These are phyloP conservation scores for Cardamine chenopodiifolia DNA, from an alignment of 345 rosid genomes.

Conservation along the genomic window DNA sequence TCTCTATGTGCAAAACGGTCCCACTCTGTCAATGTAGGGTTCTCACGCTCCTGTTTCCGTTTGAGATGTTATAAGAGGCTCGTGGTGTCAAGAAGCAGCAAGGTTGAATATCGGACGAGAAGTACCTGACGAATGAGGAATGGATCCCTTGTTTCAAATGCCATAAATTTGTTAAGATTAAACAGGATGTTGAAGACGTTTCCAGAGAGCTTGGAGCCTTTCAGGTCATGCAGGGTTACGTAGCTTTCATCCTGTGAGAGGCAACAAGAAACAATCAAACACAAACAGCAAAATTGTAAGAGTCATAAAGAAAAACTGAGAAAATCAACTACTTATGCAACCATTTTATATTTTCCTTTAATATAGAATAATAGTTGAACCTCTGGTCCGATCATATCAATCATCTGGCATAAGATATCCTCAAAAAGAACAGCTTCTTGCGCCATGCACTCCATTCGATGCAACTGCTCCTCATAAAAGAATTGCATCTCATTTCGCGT, in stretches of 20 bases:
- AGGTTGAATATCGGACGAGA: not conserved
- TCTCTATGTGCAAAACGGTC: slow-evolving; percentile 99
- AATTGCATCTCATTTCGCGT: slow-evolving; percentile 89
- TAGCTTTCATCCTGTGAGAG: slow-evolving; percentile 65
- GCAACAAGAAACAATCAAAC: slow-evolving; percentile 27
- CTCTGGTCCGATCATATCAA: slow-evolving; percentile 96
- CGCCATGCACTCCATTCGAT: slow-evolving; percentile 98
- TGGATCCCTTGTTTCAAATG: slow-evolving; percentile 95
- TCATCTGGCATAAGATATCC: slow-evolving; percentile 92
- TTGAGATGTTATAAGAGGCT: not conserved
- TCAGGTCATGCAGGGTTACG: slow-evolving; percentile 67
- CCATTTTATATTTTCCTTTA: not conserved
- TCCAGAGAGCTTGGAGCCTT: slow-evolving; percentile 87
- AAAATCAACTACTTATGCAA: not conserved
- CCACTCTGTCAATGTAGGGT: slow-evolving; percentile 96
- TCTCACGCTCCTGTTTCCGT: slow-evolving; percentile 82
- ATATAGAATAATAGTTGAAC: slow-evolving; percentile 41
- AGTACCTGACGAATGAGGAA: slow-evolving; percentile 95
- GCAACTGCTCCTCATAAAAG: slow-evolving; percentile 95
- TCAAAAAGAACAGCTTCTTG: slow-evolving; percentile 96
- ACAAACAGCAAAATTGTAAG: not conserved
- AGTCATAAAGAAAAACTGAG: not conserved
- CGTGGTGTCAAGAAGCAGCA: not conserved
- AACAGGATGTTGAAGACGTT: slow-evolving; percentile 88
- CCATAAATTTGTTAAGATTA: slow-evolving; percentile 96